These are phyloP conservation scores for Alternaria tenuissima DNA, from an alignment of 2,329 filamentous ascomycete genomes.

Conservation along the genomic window DNA sequence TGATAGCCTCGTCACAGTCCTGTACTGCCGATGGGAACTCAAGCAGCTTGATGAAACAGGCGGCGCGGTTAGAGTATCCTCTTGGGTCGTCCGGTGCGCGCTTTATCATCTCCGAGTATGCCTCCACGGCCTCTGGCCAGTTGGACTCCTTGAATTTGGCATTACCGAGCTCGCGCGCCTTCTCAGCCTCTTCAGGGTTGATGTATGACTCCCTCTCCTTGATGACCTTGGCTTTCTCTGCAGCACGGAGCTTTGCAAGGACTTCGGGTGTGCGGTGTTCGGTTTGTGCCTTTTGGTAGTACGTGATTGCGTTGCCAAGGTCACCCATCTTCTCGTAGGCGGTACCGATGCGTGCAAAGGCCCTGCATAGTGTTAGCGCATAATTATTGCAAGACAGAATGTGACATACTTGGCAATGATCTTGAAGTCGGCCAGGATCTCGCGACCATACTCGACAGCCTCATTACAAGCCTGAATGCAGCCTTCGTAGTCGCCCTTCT, in stretches of 20 bases:
- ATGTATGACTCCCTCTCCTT: slow-evolving; percentile 81
- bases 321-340: slow-evolving; percentile 92
- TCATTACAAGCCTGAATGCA: slow-evolving; percentile 86
- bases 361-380: slow-evolving; percentile 51
- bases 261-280: slow-evolving; percentile 97
- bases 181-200: slow-evolving; percentile 89
- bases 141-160: slow-evolving; percentile 96
- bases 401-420: slow-evolving; percentile 82
- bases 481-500: slow-evolving; percentile 92
- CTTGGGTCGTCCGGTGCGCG: slow-evolving; percentile 90
- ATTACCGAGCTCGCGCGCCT: slow-evolving; percentile 93
- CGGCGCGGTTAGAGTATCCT: slow-evolving; percentile 96
- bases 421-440: slow-evolving; percentile 96
- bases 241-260: slow-evolving; percentile 87
- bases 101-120: slow-evolving; percentile 97
- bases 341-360: slow-evolving; percentile 94
- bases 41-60: slow-evolving; percentile 95
- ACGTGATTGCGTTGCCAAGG: slow-evolving; percentile 78
- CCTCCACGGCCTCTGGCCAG: slow-evolving; percentile 92
- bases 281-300: slow-evolving; percentile 92
- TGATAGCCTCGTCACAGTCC: slow-evolving; percentile 91
- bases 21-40: slow-evolving; percentile 92
- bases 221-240: slow-evolving; percentile 84
- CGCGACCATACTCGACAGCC: slow-evolving; percentile 88
- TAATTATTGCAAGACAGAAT: not conserved